Conservation (phyloP, 495 filamentous ascomycete species). For the Parathielavia hyrcaniae region DNA sequence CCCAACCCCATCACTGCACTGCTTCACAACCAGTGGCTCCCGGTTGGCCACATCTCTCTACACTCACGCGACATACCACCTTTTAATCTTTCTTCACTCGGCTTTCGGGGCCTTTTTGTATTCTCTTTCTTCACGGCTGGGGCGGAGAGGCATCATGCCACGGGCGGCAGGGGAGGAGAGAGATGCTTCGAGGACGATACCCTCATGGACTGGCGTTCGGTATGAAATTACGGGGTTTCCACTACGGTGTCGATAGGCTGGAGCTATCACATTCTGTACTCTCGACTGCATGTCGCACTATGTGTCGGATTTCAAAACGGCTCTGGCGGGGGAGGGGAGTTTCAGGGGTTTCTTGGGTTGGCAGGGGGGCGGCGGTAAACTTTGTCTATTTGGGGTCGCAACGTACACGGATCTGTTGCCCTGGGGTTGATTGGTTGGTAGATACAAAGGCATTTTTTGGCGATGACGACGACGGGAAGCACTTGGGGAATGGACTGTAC, state of each 20-base stretch:
- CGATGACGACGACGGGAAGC: not conserved
- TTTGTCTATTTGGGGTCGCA: constrained; percentile 15
- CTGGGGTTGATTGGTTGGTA: constrained; percentile 12
- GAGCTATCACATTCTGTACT: constrained; percentile 20
- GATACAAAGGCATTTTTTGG: constrained; percentile 2
- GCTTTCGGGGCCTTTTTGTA: not conserved
- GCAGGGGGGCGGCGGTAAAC: constrained; percentile 1
- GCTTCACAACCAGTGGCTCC: not conserved
- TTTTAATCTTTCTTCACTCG: constrained; percentile 10
- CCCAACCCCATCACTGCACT: constrained; percentile 21
- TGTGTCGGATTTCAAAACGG: constrained; percentile 13
- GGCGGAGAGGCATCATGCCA: constrained; percentile 16
- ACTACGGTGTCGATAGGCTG: constrained; percentile 9
- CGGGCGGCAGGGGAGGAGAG: constrained; percentile 3
- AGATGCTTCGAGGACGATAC: constrained; percentile 23
- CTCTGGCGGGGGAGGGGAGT: not conserved
- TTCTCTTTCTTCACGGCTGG: not conserved
- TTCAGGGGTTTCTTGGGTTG: constrained; percentile 7
- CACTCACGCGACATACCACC: not conserved
- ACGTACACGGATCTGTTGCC: constrained; percentile 20
- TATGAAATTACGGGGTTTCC: constrained; percentile 11
- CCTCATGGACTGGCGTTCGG: constrained; percentile 29
- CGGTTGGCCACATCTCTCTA: not conserved
- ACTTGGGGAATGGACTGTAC: constrained; percentile 5
- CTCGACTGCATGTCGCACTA: constrained; percentile 18